Percentiles rank a stretch among this genome's conserved stretches.
Evolutionary conservation across 495 filamentous ascomycete species (phyloP).

Genomic region (Neurospora sp.): DNA sequence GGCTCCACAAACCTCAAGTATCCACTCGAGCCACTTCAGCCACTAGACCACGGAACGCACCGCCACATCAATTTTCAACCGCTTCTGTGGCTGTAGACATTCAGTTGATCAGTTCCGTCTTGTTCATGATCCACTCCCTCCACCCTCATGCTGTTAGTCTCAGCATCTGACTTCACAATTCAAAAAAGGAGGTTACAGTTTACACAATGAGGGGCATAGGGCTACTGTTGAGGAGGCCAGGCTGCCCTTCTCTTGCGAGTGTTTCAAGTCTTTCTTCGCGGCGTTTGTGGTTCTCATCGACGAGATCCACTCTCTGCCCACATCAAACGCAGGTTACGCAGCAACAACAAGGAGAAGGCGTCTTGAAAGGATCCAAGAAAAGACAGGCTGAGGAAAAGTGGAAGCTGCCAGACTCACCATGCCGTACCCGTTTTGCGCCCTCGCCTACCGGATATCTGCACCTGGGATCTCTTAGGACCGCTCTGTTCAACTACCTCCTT

Average conservation of each 20-base stretch:
- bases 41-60: background rate
- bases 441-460: conserved; percentile 93
- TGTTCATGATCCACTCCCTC: background rate
- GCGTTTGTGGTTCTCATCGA: background rate
- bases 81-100: background rate
- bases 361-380: background rate
- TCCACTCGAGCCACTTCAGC: background rate
- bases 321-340: background rate
- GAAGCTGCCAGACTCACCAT: conserved; percentile 50
- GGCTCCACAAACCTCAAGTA: background rate
- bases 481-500: conserved; percentile 83
- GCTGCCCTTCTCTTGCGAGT: background rate
- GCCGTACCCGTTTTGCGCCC: conserved; percentile 87
- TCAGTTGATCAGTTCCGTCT: background rate
- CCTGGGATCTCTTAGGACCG: conserved; percentile 82
- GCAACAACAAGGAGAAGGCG: background rate
- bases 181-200: background rate
- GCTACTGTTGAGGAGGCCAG: background rate
- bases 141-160: background rate
- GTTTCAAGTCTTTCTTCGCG: background rate
- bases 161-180: background rate
- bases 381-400: background rate
- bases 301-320: background rate
- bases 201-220: background rate
- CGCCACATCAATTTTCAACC: background rate